Base-by-base conservation (phyloP, 1,139 yeast genomes). In the Scheffersomyces cryptocercus region DNA sequence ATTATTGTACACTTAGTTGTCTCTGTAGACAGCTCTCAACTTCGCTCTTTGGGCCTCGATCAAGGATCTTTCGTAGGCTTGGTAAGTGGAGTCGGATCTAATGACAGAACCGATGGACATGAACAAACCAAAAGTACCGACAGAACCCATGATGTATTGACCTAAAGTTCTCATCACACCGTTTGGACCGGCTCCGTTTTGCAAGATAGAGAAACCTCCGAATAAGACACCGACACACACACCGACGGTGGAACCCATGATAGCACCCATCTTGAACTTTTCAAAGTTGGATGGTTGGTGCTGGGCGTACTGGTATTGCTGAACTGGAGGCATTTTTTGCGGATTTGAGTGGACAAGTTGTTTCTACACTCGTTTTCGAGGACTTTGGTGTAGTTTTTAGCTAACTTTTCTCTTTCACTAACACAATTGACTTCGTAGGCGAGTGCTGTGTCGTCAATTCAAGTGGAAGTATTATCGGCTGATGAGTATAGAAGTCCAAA, bases 151-250 rank as follows among this genome's bases (percentile, higher is more conserved):
- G 69, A 95, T 91, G 68, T 90, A 93, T 69, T 91, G 96, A 43
- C 99, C 99, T 59, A 95, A 73, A 5, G 97, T 91, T 71, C 97
- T 85, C 84, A 93, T 86, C 48, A 89, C 89, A 44, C 99, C 99
- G 60, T 89, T 88, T 42, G 99, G 98, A n/a, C 99, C 99, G 13
- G 97, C 91, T 12, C 99, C 99, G 53, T 88, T 84, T 48, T 91
- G 95, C 56, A 89, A 70, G 51, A 95, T 87, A 47, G 97, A 86
- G 60, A 88, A 84, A 26, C 97, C 96, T 49, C 98, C 98, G 63
- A 93, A 93, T 54, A 93, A 73, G 41, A 93, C 88, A 47, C 99
- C 99, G 37, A 93, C 91, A 62, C 95, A 95, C 14, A 91, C 95
- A 48, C 99, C 99, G 29, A 90, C 97, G 24, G 96, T 85, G 39